These are phyloP conservation scores for Lachnum nothofagi DNA, from an alignment of 2,329 filamentous ascomycete species.

Conservation along the genomic window DNA sequence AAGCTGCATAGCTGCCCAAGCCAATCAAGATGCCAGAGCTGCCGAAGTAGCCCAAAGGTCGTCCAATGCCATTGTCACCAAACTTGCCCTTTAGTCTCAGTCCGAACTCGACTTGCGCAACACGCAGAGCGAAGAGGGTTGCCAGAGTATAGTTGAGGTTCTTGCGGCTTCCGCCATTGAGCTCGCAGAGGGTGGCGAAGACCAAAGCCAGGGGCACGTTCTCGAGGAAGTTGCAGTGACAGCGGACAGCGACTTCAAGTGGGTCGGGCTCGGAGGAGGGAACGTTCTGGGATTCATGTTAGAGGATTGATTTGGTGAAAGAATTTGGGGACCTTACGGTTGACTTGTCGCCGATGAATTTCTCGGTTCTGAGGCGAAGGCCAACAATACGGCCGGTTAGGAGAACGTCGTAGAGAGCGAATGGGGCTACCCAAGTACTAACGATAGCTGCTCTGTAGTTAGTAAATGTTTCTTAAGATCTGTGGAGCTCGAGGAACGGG, in stretches of 20 bases:
- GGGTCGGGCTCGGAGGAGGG: neutral
- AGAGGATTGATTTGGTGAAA: neutral
- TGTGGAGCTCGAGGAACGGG: neutral
- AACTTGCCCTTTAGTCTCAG: slow-evolving; percentile 12
- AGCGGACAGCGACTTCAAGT: slow-evolving; percentile 7
- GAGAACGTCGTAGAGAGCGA: slow-evolving; percentile 16
- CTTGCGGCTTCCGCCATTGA: slow-evolving; percentile 16
- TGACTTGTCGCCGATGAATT: slow-evolving; percentile 14
- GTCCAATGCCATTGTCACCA: slow-evolving; percentile 13
- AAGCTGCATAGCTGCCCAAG: slow-evolving; percentile 12
- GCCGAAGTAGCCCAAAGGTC: slow-evolving; percentile 18
- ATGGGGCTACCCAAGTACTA: slow-evolving; percentile 16
- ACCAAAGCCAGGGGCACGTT: slow-evolving; percentile 47
- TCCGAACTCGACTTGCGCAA: slow-evolving; percentile 14
- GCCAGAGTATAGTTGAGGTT: slow-evolving; percentile 13
- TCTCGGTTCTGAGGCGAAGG: slow-evolving; percentile 9
- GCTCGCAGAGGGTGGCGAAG: slow-evolving; percentile 44
- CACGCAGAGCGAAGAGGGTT: slow-evolving; percentile 9
- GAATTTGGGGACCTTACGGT: neutral
- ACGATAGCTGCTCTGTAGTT: slow-evolving; percentile 10
- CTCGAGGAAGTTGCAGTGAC: slow-evolving; percentile 19
- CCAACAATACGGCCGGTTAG: slow-evolving; percentile 15
- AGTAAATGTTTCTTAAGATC: neutral
- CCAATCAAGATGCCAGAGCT: slow-evolving; percentile 11
- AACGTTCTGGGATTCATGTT: neutral